Evolutionary conservation across 129 eudicot genomes (phyloP).

Genomic region (Arctium minus): DNA sequence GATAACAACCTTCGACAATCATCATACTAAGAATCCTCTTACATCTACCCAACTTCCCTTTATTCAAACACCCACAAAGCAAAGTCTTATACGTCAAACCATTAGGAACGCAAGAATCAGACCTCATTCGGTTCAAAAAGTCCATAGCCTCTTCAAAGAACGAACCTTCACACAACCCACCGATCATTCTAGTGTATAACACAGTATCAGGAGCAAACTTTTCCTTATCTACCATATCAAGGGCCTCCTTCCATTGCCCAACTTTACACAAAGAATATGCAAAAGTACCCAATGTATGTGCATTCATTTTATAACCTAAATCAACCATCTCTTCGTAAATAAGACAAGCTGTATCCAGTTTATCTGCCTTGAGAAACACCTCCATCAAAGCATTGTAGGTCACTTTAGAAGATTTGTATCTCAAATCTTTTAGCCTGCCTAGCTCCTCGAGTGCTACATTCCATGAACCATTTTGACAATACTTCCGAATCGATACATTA

Average conservation of each 20-base stretch:
- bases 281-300: conserved; percentile 59
- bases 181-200: conserved; percentile 73
- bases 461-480: conserved; percentile 61
- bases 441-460: conserved; percentile 85
- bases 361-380: conserved; percentile 63
- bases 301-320: conserved; percentile 53
- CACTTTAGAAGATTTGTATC: conserved; percentile 65
- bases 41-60: conserved; percentile 75
- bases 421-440: conserved; percentile 77
- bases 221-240: conserved; percentile 64
- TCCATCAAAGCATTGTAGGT: conserved; percentile 68
- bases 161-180: conserved; percentile 89
- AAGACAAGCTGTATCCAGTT: conserved; percentile 54
- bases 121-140: conserved; percentile 68
- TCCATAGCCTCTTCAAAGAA: conserved; percentile 96
- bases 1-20: conserved; percentile 96
- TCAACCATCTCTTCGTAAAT: conserved; percentile 67
- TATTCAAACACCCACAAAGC: conserved; percentile 83
- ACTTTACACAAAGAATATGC: conserved; percentile 56
- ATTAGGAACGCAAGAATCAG: conserved; percentile 72
- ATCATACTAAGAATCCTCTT: conserved; percentile 82
- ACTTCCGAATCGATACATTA: conserved; percentile 64
- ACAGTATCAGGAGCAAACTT: conserved; percentile 61
- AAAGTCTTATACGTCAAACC: conserved; percentile 63
- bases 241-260: conserved; percentile 79